Evolutionary conservation across 1,284 basidiomycete genomes (phyloP), one percentile per base, ranked within the genome.

Genomic region (Peniophora sp.): DNA sequence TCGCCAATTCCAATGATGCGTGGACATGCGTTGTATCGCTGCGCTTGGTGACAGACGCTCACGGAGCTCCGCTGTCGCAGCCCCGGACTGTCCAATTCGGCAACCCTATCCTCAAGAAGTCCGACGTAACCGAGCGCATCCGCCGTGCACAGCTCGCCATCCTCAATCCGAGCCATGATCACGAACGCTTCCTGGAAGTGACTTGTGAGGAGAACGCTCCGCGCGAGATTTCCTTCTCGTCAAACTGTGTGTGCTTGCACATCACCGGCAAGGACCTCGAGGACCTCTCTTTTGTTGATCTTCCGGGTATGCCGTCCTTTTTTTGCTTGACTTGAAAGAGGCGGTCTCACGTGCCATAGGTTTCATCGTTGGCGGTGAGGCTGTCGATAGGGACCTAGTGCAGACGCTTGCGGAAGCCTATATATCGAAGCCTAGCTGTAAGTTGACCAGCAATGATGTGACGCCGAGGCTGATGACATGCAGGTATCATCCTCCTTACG

Each of bases 61-160:
- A 64, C 0, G 81, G 80, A 0, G 61, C 70, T 38, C 59, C 65
- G 0, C 60, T 78, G 2, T 68, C 69, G 0, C 64, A 72, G 24
- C 65, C 73, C 0, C 61, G 57, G 0, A 73, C 71, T 11, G 62
- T 72, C 10, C 36, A 55, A 0, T 90, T 89, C 50, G 87, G 88
- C 0, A 53, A 58, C 0, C 54, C 68, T 1, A 81, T 89, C 16
- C 65, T 59, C 25, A 63, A 78, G 50, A 81, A 80, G 50, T 50
- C 56, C 0, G 61, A 73, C 0, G 82, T 91, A 1, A 81, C 89
- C 54, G 79, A 81, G 11, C 72, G 79, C 1, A 79, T 91, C 48
- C 69, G 78, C 3, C 73, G 83, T 0, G 88, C 88, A 0, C 89
- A 91, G 60, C 66, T 72, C 0, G 88, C 88, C 0, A 81, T 89